Evolutionary conservation across 805 yeast species (phyloP).

Genomic region (Starmerella davenportii): DNA sequence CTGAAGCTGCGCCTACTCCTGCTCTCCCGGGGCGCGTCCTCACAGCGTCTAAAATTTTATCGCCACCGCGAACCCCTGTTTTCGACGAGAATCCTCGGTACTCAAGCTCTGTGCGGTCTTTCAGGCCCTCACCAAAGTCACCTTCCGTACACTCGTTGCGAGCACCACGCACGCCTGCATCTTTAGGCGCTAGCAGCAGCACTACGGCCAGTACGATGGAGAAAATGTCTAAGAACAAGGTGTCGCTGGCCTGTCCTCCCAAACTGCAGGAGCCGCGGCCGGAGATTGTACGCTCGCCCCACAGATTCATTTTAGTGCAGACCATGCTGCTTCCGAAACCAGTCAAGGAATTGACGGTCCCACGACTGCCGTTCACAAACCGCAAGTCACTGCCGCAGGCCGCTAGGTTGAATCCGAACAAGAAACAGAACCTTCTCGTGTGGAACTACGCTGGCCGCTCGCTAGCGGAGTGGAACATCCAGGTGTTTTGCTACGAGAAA

Average conservation of each 20-base stretch:
- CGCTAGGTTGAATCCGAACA: not conserved
- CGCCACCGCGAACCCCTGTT: no score
- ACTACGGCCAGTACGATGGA: not conserved
- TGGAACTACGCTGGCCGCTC: constrained; percentile 27
- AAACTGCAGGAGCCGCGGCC: constrained; percentile 19
- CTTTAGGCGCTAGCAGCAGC: not conserved
- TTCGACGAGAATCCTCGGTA: not conserved
- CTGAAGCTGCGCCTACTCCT: not conserved
- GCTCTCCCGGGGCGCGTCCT: no score
- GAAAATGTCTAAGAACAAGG: not conserved
- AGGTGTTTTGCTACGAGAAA: constrained; percentile 24
- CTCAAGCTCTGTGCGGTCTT: not conserved
- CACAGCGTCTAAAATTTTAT: no score
- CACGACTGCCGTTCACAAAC: constrained; percentile 14
- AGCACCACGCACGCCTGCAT: not conserved
- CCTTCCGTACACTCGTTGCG: not conserved
- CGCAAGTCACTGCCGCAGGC: not conserved
- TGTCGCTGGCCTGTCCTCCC: constrained; percentile 11
- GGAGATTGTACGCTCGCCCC: constrained; percentile 19
- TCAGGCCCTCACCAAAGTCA: not conserved
- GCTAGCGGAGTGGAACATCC: constrained; percentile 25
- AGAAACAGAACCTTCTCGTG: constrained; percentile 13
- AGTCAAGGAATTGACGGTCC: constrained; percentile 3
- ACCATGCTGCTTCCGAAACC: constrained; percentile 3
- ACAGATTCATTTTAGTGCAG: constrained; percentile 18